Evolutionary conservation across 2,329 filamentous ascomycete species (phyloP), one percentile per base, ranked within the genome.

Genomic region (Lasiodiplodia theobromae): DNA sequence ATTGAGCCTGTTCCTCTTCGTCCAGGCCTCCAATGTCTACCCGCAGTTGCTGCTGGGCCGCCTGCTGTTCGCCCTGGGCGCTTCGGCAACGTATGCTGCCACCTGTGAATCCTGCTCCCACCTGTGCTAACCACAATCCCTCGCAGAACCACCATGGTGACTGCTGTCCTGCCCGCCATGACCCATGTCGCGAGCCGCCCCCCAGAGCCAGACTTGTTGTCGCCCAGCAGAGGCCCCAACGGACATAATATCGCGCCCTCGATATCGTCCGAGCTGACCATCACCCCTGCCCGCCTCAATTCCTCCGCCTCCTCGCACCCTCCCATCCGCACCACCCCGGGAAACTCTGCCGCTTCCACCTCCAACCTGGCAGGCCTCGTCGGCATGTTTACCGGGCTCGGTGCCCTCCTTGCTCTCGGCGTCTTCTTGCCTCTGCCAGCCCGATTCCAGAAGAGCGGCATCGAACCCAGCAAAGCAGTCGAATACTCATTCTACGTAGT

Each of bases 401-500:
- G 96, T 70, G 96, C 96, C 16, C 85, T 99, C 5, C 86, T 99
- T 4, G 94, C 96, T 12, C 83, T 99, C 37, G 80, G 85, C 0
- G 75, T 96, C 40, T 98, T 99, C 76, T 85, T 99, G 16, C 96
- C 95, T 6, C 86, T 99, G 21, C 96, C 96, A 0, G 91, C 93
- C 2, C 86, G 87, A 40, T 96, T 98, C 76, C 88, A 91, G 74
- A 84, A 89, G 34, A 84, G 89, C 51, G 92, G 91, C n/a, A 85
- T 91, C 11, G 91, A 90, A 0, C 89, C 91, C 23, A 89, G 88
- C 1, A 82, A 91, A 72, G 92, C 95, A 2, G 89, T 99, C 11
- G 88, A 89, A 34, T 87, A 92, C 74, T 94, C 92, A 76, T 99
- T 96, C 81, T 97, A 97, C 75, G 86, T 96, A 8, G 95, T 98